A percentile compares a stretch with the other conserved stretches of the same genome.
phyloP scores from a whole-genome alignment of 805 yeast genomes.

The Cyberlindnera petersonii region DNA sequence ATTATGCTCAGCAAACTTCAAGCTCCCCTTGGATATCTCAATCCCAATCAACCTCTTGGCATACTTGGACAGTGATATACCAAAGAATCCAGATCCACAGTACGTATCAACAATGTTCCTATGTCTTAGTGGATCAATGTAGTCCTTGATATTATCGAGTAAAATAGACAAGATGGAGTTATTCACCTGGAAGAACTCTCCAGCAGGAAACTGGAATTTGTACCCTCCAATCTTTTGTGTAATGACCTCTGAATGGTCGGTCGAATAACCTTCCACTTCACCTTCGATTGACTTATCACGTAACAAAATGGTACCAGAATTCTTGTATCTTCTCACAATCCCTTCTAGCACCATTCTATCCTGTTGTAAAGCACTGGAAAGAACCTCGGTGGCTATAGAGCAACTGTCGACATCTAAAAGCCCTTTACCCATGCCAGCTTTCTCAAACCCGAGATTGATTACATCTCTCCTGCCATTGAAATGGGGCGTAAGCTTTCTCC shows the following conservation, averaged over 20 bases:
- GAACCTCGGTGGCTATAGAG: conserved; percentile 76
- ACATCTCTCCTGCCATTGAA: conserved; percentile 62
- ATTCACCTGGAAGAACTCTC: no score
- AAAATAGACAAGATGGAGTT: conserved; percentile 84
- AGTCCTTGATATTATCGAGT: conserved; percentile 69
- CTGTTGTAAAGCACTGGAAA: conserved; percentile 64
- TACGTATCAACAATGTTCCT: conserved; percentile 88
- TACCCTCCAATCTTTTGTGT: conserved; percentile 66
- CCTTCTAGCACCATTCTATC: conserved; percentile 56
- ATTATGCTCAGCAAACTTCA: conserved; percentile 76
- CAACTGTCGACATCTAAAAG: conserved; percentile 88
- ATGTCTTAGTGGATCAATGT: conserved; percentile 43
- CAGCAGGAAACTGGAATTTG: conserved; percentile 75
- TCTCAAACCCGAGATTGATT: conserved; percentile 74
- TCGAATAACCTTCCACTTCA: conserved; percentile 50
- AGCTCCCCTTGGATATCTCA: conserved; percentile 87
- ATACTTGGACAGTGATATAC: conserved; percentile 70
- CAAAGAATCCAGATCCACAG: conserved; percentile 93
- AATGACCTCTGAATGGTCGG: conserved; percentile 71
- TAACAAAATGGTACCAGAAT: conserved; percentile 84
- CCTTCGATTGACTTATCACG: conserved; percentile 69
- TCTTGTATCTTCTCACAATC: conserved; percentile 43
- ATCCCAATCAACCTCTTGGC: conserved; percentile 85
- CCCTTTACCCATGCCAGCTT: conserved; percentile 43
- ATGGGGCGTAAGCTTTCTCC: conserved; percentile 95